Evolutionary conservation across 2,329 filamentous ascomycete genomes (phyloP), one percentile per base, ranked within the genome.

Genomic region (Tolypocladium sp.): DNA sequence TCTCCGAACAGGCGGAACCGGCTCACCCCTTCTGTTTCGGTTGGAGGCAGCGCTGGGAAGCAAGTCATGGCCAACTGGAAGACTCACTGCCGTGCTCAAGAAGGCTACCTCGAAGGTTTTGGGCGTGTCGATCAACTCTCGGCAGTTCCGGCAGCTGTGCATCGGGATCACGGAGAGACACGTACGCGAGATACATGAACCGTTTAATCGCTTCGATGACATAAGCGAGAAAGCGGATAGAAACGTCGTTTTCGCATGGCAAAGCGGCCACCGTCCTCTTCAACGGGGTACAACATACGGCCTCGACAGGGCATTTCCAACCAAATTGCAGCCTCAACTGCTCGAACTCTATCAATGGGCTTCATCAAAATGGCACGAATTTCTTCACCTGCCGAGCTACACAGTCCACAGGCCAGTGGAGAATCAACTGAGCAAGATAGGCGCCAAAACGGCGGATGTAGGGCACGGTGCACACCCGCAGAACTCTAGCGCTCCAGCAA

Each of bases 201-300:
- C 56, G 4, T 59, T 60, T 38, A 59, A 61, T 41, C 52, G 56
- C 20, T 57, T 58, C 37, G 60, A 63, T 40, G 58, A 63, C 35
- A 10, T 22, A 25, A 60, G 20, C 51, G 46, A 30, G 3, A 33
- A 58, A 4, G 60, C 60, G 8, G n/a, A 57, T 33, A 40, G 40
- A 17, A 57, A 53, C 20, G 57, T 60, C 13, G 58, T 49, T 2
- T 63, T 64, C 44, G 62, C 62, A 15, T 64, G 62, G 62, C 59
- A 60, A 41, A 61, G 59, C 35, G 59, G 62, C 5, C 61, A 64
- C 57, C 58, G 61, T 12, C 62, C 62, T 10, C 38, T 60, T 5
- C 61, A 64, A 37, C 59, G 61, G 17, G 57, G 35, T 9, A 55
- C 42, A 25, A 64, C 61, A n/a, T 64, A 64, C 55, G 62, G 61